Conservation (phyloP, 148 eudicot genomes). For the Rheum nobile region DNA sequence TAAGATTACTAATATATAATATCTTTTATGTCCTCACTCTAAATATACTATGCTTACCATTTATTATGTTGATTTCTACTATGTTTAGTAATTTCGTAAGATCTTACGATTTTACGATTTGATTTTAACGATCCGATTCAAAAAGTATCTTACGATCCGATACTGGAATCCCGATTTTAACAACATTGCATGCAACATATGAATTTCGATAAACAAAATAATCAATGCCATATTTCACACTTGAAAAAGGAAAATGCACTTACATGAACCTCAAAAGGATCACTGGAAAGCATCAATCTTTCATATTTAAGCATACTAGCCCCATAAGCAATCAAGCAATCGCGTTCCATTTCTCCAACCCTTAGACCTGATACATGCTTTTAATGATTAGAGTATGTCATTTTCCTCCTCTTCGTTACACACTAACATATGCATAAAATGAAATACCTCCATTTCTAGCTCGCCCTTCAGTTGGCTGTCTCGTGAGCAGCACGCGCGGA, state of each 20-base stretch:
- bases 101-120: no score
- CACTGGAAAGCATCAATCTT: slow-evolving; percentile 90
- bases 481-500: slow-evolving; percentile 75
- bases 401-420: background rate
- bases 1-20: no score
- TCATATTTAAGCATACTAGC: slow-evolving; percentile 82
- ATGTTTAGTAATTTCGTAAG: no score
- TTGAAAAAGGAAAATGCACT: slow-evolving; percentile 3
- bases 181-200: no score
- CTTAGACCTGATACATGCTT: slow-evolving; percentile 51
- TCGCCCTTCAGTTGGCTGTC: slow-evolving; percentile 97
- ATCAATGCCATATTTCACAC: background rate
- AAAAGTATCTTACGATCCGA: no score
- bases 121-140: no score
- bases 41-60: no score
- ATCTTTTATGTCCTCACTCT: no score
- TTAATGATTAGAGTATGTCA: background rate
- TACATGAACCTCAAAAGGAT: slow-evolving; percentile 89
- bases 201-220: no score
- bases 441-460: slow-evolving; percentile 79
- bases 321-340: slow-evolving; percentile 97
- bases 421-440: background rate
- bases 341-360: slow-evolving; percentile 99
- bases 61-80: no score
- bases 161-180: no score